A percentile compares a stretch with the other conserved stretches of the same genome.
These are phyloP conservation scores for Leonotis leonurus DNA, from an alignment of 257 asterid species.

Conservation along the genomic window DNA sequence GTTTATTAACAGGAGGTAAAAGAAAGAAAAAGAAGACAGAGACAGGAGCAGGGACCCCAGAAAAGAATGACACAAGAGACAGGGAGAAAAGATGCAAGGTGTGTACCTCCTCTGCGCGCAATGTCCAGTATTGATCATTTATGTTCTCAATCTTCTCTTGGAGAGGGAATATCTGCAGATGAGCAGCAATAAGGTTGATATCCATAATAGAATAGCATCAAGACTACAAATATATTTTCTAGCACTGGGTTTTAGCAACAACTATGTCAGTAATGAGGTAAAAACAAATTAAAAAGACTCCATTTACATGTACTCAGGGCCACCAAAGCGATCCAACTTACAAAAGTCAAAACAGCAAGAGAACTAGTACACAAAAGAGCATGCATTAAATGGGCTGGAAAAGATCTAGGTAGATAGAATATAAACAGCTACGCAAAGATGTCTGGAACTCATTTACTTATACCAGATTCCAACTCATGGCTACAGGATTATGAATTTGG, in stretches of 20 bases:
- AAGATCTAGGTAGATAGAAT: background rate
- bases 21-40: no score
- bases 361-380: background rate
- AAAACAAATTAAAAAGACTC: background rate
- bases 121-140: slow-evolving; percentile 81
- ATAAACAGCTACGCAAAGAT: background rate
- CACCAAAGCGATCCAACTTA: background rate
- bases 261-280: background rate
- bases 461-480: no score
- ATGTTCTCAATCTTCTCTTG: slow-evolving; percentile 79
- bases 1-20: no score
- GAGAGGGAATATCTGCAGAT: slow-evolving; percentile 57
- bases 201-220: background rate
- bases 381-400: background rate
- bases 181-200: slow-evolving; percentile 4
- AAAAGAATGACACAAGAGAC: background rate
- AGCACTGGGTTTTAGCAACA: background rate
- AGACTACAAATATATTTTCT: background rate
- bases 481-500: background rate
- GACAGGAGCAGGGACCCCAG: no score
- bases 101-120: slow-evolving; percentile 82
- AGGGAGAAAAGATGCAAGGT: background rate
- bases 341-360: background rate
- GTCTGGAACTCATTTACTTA: background rate
- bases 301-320: background rate